Evolutionary conservation across 169 alveolate genomes (phyloP).

Genomic region (Plasmodium fragile): DNA sequence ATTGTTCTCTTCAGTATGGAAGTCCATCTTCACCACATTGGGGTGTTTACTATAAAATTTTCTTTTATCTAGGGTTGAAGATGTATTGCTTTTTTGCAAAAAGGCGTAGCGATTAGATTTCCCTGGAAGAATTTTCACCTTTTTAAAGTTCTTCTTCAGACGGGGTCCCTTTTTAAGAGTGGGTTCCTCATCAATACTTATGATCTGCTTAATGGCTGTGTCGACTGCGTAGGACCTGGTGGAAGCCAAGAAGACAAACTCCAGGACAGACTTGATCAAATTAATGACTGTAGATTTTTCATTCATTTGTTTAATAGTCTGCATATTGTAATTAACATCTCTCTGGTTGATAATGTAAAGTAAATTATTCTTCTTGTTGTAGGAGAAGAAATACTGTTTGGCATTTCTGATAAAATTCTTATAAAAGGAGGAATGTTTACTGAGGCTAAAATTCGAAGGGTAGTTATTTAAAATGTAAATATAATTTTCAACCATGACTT

Average conservation of each 20-base stretch:
- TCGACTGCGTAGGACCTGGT: conserved; percentile 43
- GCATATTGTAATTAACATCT: conserved; percentile 48
- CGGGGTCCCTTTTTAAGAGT: neutral
- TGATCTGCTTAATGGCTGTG: neutral
- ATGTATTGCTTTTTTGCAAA: neutral
- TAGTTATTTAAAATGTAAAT: conserved; percentile 42
- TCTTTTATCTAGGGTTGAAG: neutral
- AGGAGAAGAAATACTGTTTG: conserved; percentile 58
- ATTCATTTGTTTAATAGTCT: neutral
- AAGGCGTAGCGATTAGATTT: neutral
- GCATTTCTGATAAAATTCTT: conserved; percentile 33
- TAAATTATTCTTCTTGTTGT: conserved; percentile 43
- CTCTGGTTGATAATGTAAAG: conserved; percentile 40
- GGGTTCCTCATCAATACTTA: conserved; percentile 15
- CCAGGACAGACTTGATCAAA: conserved; percentile 9
- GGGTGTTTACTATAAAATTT: neutral
- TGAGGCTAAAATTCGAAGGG: conserved; percentile 47
- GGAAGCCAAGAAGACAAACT: conserved; percentile 45
- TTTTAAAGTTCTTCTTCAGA: neutral
- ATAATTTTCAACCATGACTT: conserved; percentile 52
- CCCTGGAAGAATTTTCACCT: neutral
- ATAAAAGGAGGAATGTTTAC: conserved; percentile 30
- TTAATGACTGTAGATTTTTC: conserved; percentile 20
- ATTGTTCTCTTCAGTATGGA: neutral
- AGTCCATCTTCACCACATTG: neutral